Evolutionary conservation across 179 eudicot species (phyloP).

Genomic region (Amaranthus tricolor): DNA sequence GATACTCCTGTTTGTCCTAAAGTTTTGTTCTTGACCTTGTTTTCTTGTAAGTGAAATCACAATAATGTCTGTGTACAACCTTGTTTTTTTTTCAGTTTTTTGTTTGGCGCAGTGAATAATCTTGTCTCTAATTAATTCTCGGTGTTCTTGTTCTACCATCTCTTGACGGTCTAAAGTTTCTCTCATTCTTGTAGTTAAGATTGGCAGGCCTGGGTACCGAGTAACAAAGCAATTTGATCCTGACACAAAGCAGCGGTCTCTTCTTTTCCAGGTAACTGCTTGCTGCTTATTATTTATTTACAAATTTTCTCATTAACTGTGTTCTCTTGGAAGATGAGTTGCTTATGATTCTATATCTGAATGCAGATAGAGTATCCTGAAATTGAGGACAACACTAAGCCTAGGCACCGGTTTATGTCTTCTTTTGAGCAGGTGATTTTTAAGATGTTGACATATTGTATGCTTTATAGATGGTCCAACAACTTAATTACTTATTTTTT

Average conservation of each 20-base stretch:
- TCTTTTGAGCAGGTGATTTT: constrained; percentile 77
- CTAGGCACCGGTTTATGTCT: constrained; percentile 98
- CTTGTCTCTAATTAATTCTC: not conserved
- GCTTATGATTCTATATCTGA: constrained; percentile 6
- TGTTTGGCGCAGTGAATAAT: not conserved
- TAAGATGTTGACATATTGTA: not conserved
- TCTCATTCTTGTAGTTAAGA: constrained; percentile 62
- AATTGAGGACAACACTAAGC: constrained; percentile 82
- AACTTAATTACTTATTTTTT: not conserved
- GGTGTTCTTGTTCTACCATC: not conserved
- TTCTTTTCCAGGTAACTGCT: constrained; percentile 79
- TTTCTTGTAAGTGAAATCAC: not conserved
- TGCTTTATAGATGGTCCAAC: not conserved
- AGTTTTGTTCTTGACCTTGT: not conserved
- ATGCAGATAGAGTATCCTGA: constrained; percentile 96
- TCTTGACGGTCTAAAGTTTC: not conserved
- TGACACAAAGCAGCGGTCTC: constrained; percentile 92
- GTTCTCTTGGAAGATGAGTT: not conserved
- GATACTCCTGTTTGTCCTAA: not conserved
- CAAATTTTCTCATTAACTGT: not conserved
- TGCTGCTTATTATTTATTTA: not conserved
- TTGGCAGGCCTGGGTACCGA: constrained; percentile 95
- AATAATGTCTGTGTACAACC: not conserved
- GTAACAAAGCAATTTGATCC: constrained; percentile 93
- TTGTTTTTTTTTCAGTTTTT: not conserved